Conservation (phyloP, 257 asterid genomes). For the Avicennia marina region DNA sequence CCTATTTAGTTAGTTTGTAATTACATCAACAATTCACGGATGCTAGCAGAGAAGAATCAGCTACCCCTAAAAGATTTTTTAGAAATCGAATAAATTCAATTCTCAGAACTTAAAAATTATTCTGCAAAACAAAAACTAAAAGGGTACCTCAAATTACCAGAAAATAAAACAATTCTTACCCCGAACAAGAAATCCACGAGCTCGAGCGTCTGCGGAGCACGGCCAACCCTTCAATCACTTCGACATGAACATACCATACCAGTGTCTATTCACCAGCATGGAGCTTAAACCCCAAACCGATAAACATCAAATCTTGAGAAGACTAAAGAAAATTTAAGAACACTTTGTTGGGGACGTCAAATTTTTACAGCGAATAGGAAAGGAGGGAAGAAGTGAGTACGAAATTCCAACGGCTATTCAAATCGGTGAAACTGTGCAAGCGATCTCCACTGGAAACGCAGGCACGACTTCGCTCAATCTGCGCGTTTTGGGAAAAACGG, state of each 20-base stretch:
- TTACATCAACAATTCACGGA: too few species aligned
- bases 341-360: neutral
- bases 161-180: constrained; percentile 13
- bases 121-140: neutral
- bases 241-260: constrained; percentile 4
- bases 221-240: constrained; percentile 9
- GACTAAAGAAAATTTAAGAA: constrained; percentile 1
- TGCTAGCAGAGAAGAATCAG: too few species aligned
- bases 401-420: constrained; percentile 26
- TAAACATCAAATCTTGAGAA: neutral
- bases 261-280: neutral
- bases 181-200: neutral
- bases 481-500: constrained; percentile 23
- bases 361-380: constrained; percentile 4
- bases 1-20: too few species aligned
- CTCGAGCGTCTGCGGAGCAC: neutral
- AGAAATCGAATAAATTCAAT: too few species aligned
- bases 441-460: constrained; percentile 35
- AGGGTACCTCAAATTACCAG: neutral
- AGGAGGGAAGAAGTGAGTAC: constrained; percentile 24
- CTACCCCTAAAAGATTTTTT: too few species aligned
- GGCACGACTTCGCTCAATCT: constrained; percentile 28
- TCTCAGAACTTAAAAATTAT: too few species aligned
- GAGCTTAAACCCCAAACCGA: neutral
- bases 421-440: constrained; percentile 19